Base-by-base conservation (phyloP, 1,284 basidiomycete genomes). In the Trichosporon sp. region DNA sequence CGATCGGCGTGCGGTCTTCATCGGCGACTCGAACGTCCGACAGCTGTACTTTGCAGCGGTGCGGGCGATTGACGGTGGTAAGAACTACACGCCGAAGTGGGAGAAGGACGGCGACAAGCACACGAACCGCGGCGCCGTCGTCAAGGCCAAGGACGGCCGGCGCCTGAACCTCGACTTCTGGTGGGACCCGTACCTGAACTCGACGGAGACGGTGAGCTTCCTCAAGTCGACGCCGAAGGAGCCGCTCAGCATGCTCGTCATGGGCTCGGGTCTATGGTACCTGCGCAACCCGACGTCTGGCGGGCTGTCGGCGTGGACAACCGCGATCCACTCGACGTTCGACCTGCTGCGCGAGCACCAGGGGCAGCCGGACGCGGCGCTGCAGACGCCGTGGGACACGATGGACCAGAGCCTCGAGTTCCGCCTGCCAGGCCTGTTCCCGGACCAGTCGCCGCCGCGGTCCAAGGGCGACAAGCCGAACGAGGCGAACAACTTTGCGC, bases 191-290 rank as follows among this genome's bases (percentile, higher is more conserved):
- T 95, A 88, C 78, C 86, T 95, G 58, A 95, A 95, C 80, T 83
- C 86, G 4, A 88, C 90, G 1, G 83, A 84, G 65, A 87, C 88
- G 18, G 73, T 84, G 25, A 73, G 80, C 32, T 78, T 85, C 60
- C 73, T 85, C 84, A 70, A 73, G 9, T 74, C 75, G 9, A 71
- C 70, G 18, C 73, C 75, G 12, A 44, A 68, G 8, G 34, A 70
- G 27, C 74, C 80, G 15, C 87, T 90, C 1, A 88, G 90, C 0
- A 82, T 96, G 51, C 86, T 94, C 31, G 89, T 94, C 9, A 80
- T 96, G 23, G 93, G 93, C 21, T 89, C 91, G 12, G 93, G 93
- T 0, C 84, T 95, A 42, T 95, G 93, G 93, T 93, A 92, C 78
- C 86, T 95, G 47, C 89, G 91, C 34, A 89, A 93, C 79, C 85